Evolutionary conservation across 345 rosid genomes (phyloP), one percentile per base, ranked within the genome.

Genomic region (Brassica juncea): DNA sequence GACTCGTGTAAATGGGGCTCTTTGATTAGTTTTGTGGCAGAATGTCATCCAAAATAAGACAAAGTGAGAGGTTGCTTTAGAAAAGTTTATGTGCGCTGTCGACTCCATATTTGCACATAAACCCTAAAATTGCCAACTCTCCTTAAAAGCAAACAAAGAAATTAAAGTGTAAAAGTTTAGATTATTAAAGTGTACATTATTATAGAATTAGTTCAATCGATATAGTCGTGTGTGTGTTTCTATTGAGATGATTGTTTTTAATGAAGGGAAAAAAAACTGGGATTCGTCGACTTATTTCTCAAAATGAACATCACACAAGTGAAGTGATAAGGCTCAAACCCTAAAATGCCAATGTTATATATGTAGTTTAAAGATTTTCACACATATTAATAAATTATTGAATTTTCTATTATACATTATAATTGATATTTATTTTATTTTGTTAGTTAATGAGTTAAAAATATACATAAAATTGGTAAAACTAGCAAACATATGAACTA

Each of bases 81-180:
- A 74, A 80, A 80, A 80, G 79, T 19, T 73, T 70, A 67, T 63
- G 79, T 80, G 83, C 68, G 79, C 44, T 80, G 83, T 70, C 83
- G 83, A 74, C 39, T 80, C 75, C 68, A 74, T 80, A 74, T 79
- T 73, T 79, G 78, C 70, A 79, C 14, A 34, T 74, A 70, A 80
- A 63, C 75, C 83, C 79, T 63, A 68, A 54, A 32, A 69, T 70
- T 39, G 52, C 37, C 2, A 80, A 74, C 57, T 31, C 32, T 79
- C 78, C 65, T 23, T 60, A 37, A 69, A 62, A 69, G 67, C 62
- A 10, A 79, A 73, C 54, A 73, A 79, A 66, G 68, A 39, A 66
- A 31, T 66, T 27, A 28, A 77, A 65, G 27, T 42, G 66, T 21
- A 55, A 72, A 55, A 42, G 54, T 47, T 39, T 65, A 11, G 32